phyloP scores from a whole-genome alignment of 148 eudicot species.

The Fallopia convolvulus region DNA sequence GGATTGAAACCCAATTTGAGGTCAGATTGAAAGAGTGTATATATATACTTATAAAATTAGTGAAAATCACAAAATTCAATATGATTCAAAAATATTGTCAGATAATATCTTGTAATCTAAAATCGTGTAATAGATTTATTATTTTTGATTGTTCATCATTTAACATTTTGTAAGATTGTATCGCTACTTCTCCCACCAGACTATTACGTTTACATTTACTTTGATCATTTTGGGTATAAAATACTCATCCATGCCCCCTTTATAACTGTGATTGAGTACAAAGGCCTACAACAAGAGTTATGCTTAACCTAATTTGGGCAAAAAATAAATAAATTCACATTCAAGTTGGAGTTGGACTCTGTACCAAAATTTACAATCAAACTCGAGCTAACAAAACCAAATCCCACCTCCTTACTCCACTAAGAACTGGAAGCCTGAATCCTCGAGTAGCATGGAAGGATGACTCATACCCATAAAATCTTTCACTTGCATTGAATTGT shows the following conservation, averaged over 20 bases:
- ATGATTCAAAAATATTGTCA: no score
- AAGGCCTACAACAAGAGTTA: neutral
- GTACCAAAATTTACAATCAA: neutral
- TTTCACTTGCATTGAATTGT: conserved; percentile 39
- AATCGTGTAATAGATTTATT: no score
- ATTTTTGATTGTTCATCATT: no score
- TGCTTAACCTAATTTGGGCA: neutral
- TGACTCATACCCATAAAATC: conserved; percentile 66
- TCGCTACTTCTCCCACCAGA: neutral
- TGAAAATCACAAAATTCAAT: no score
- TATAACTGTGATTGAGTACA: neutral
- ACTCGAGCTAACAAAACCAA: neutral
- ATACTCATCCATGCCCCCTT: neutral
- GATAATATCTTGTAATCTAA: no score
- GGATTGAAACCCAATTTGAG: no score
- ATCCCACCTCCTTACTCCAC: neutral
- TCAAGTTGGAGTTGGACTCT: neutral
- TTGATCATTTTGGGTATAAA: neutral
- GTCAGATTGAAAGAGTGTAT: no score
- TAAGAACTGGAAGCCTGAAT: conserved; percentile 68
- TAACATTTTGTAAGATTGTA: neutral
- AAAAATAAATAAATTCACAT: neutral
- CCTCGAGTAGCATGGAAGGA: conserved; percentile 51
- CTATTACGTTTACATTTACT: neutral
- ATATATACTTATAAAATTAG: no score